Conservation (phyloP, 306 rosid genomes). For the Dalbergia cultrata region DNA sequence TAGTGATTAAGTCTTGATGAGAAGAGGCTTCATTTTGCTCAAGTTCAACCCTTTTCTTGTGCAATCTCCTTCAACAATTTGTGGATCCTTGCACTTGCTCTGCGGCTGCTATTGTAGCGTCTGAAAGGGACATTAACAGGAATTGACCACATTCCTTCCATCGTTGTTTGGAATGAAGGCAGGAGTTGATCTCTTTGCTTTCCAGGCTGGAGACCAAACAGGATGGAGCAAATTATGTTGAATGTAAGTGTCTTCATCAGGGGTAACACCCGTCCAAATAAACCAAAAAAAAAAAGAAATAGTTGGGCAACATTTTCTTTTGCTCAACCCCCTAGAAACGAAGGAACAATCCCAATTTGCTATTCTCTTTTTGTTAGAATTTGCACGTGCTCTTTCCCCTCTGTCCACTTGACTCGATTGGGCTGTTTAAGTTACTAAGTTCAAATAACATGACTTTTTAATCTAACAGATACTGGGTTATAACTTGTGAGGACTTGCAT, state of each 20-base stretch:
- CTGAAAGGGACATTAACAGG: conserved; percentile 81
- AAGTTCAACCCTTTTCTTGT: conserved; percentile 55
- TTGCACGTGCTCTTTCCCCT: not conserved
- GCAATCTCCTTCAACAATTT: conserved; percentile 57
- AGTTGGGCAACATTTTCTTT: not conserved
- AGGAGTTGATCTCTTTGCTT: conserved; percentile 59
- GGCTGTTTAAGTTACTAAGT: too few species aligned
- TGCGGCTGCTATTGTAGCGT: conserved; percentile 68
- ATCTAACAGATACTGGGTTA: not conserved
- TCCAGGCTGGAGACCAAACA: conserved; percentile 74
- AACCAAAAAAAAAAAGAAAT: not conserved
- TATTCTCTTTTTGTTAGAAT: not conserved
- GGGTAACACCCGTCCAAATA: conserved; percentile 64
- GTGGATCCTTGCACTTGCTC: conserved; percentile 63
- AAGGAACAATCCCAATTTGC: not conserved
- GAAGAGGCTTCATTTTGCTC: conserved; percentile 53
- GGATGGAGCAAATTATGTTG: conserved; percentile 71
- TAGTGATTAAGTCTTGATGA: conserved; percentile 67
- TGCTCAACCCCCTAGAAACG: not conserved
- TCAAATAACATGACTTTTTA: not conserved
- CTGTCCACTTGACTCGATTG: not conserved
- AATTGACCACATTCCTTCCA: conserved; percentile 69
- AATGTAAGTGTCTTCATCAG: conserved; percentile 81
- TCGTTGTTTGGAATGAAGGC: conserved; percentile 56
- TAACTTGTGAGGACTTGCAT: conserved; percentile 12